These are phyloP conservation scores for Pholiota microspora DNA, from an alignment of 768 basidiomycete genomes.

Conservation along the genomic window DNA sequence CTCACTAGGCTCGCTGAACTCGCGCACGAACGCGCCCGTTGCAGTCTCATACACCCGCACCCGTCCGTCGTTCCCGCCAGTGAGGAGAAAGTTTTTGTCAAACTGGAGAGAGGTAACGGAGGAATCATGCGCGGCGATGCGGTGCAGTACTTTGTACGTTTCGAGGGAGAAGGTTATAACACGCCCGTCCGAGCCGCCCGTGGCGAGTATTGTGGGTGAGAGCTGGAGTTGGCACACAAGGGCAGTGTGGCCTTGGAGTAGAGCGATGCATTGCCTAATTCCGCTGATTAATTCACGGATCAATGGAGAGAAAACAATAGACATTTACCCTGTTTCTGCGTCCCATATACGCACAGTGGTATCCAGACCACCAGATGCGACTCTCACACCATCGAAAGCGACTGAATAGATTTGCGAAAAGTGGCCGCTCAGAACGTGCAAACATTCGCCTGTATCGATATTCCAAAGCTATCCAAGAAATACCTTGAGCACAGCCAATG, in stretches of 20 bases:
- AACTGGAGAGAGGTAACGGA: slow-evolving; percentile 87
- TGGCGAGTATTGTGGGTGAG: slow-evolving; percentile 63
- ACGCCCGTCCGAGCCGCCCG: slow-evolving; percentile 87
- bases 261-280: slow-evolving; percentile 71
- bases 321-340: slow-evolving; percentile 74
- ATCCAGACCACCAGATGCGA: slow-evolving; percentile 88
- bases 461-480: slow-evolving; percentile 70
- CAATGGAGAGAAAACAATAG: neutral
- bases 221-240: slow-evolving; percentile 91
- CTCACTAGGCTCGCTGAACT: slow-evolving; percentile 75
- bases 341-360: slow-evolving; percentile 94
- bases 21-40: slow-evolving; percentile 70
- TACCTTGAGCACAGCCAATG: neutral
- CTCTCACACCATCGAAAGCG: slow-evolving; percentile 80
- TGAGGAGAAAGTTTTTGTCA: slow-evolving; percentile 78
- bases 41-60: slow-evolving; percentile 70
- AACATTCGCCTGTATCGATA: slow-evolving; percentile 83
- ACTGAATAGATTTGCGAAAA: slow-evolving; percentile 89
- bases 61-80: slow-evolving; percentile 83
- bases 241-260: slow-evolving; percentile 88
- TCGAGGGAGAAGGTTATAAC: slow-evolving; percentile 42
- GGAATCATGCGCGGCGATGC: slow-evolving; percentile 87
- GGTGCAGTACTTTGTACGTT: slow-evolving; percentile 46
- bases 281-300: neutral
- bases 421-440: slow-evolving; percentile 81